A percentile compares a stretch with the other conserved stretches of the same genome.
Evolutionary conservation across 352 stramenopile species (phyloP).

Genomic region (Lagenidium sp.): DNA sequence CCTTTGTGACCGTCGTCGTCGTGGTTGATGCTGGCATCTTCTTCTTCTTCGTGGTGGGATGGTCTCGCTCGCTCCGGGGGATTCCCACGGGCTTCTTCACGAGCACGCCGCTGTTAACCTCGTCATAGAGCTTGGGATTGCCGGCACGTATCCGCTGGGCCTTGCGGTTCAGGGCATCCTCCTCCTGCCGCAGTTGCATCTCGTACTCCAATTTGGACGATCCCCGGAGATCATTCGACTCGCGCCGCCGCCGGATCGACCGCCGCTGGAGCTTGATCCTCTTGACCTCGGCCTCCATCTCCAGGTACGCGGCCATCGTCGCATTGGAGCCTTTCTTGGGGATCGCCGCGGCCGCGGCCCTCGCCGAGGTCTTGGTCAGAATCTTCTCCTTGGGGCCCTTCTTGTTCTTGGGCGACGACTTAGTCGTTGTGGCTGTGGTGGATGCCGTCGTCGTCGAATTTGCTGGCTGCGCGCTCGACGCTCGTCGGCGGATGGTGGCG

Average conservation of each 20-base stretch:
- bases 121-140: neutral
- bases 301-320: neutral
- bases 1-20: too few species aligned
- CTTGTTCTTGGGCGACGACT: too few species aligned
- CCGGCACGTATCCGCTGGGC: neutral
- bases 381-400: too few species aligned
- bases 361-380: too few species aligned
- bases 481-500: neutral
- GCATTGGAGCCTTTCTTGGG: neutral
- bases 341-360: neutral
- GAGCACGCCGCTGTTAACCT: neutral
- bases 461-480: neutral
- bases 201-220: conserved; percentile 18
- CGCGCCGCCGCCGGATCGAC: conserved; percentile 13
- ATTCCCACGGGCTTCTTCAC: neutral
- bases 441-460: neutral
- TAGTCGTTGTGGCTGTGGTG: neutral
- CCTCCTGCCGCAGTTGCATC: conserved; percentile 10
- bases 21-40: too few species aligned
- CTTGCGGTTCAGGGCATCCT: neutral
- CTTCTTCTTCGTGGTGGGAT: neutral
- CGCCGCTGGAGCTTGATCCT: conserved; percentile 11
- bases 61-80: neutral
- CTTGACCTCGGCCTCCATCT: neutral
- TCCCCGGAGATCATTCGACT: conserved; percentile 12